Conservation (phyloP, 805 yeast species). For the Zygotorulaspora florentina region DNA sequence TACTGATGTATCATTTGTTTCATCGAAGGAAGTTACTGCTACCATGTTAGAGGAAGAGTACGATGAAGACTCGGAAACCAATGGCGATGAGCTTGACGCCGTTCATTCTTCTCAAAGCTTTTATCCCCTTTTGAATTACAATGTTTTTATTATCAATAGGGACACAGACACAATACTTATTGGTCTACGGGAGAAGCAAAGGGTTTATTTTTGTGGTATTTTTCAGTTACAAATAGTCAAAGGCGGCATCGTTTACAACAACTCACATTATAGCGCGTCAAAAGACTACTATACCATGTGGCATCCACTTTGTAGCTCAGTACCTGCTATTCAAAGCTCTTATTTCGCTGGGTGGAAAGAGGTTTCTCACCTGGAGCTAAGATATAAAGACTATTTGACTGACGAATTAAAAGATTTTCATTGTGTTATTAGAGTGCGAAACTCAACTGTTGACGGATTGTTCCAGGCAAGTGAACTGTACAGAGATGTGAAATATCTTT, state of each 20-base stretch:
- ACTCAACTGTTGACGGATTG: conserved; percentile 15
- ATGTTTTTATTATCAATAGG: conserved; percentile 14
- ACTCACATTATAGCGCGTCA: conserved; percentile 31
- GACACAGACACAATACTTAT: conserved; percentile 14
- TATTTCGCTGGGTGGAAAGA: conserved; percentile 35
- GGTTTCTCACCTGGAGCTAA: conserved; percentile 9
- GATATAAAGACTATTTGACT: conserved; percentile 7
- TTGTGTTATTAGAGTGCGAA: conserved; percentile 24
- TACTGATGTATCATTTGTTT: not conserved
- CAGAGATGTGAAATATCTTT: conserved; percentile 21
- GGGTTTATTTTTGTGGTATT: conserved; percentile 26
- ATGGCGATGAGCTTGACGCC: conserved; percentile 1
- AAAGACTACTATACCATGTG: conserved; percentile 19
- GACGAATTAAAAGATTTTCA: conserved; percentile 17
- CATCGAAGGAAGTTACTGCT: conserved; percentile 16
- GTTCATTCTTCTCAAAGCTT: conserved; percentile 7
- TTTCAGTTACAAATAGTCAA: conserved; percentile 28
- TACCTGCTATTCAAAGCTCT: conserved; percentile 29
- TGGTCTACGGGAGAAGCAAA: conserved; percentile 26
- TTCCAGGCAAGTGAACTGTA: conserved; percentile 14
- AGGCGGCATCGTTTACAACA: conserved; percentile 34
- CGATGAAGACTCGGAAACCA: conserved; percentile 12
- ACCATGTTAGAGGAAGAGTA: conserved; percentile 14
- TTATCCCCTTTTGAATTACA: conserved; percentile 10
- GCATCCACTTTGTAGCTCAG: conserved; percentile 31